These are phyloP conservation scores for maize (Zea mays) DNA, from an alignment of 176 grass and related monocot genomes.

Conservation along the genomic window DNA sequence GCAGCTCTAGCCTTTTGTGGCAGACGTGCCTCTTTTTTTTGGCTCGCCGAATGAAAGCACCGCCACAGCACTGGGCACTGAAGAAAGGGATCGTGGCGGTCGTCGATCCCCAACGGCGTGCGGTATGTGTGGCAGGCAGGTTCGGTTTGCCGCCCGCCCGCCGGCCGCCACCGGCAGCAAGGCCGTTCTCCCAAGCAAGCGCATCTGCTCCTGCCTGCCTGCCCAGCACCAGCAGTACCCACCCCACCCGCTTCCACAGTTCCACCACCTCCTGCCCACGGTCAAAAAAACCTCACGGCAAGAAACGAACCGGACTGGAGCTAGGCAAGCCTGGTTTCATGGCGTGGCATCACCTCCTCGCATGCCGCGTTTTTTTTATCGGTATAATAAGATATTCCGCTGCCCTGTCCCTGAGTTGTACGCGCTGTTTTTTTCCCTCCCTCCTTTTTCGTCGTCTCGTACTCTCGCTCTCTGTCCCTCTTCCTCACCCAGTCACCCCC, in stretches of 20 bases:
- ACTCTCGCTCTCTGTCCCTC: background rate
- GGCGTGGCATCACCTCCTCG: constrained; percentile 6
- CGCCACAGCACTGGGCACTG: background rate
- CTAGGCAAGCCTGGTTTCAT: background rate
- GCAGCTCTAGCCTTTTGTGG: too few species aligned
- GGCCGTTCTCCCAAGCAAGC: constrained; percentile 11
- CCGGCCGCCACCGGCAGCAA: background rate
- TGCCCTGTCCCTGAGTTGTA: constrained; percentile 44
- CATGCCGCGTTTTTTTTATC: constrained; percentile 14
- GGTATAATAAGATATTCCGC: constrained; percentile 46
- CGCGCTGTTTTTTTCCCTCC: background rate
- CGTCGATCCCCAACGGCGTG: background rate
- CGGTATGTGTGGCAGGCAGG: background rate
- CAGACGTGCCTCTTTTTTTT: background rate
- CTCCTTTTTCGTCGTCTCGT: background rate
- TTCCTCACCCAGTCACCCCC: constrained; percentile 7
- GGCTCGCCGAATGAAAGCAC: background rate
- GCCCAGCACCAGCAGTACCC: background rate
- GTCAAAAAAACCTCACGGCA: constrained; percentile 4
- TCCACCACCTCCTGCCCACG: background rate
- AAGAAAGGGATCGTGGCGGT: background rate
- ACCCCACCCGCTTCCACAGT: background rate
- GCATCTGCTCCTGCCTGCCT: too few species aligned
- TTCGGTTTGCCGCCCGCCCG: background rate
- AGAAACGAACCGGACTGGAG: background rate